A percentile compares a stretch with the other conserved stretches of the same genome.
phyloP scores from a whole-genome alignment of 306 rosid genomes.

The Macrotyloma uniflorum region DNA sequence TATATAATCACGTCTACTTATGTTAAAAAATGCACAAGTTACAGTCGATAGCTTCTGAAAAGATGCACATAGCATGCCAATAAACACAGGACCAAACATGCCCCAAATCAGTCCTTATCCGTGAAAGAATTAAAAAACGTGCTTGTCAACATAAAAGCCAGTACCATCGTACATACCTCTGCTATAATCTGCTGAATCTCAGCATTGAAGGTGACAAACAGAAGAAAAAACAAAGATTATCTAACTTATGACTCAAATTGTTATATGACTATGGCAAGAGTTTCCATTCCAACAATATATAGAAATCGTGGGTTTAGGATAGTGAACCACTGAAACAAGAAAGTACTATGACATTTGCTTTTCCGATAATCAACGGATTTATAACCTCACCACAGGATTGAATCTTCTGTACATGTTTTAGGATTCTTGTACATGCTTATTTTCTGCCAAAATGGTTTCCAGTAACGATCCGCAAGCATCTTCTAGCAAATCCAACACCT shows the following conservation, averaged over 20 bases:
- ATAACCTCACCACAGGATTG: neutral
- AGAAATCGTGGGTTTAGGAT: neutral
- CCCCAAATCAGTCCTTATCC: neutral
- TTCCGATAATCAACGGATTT: neutral
- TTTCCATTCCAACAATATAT: neutral
- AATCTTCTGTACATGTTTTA: conserved; percentile 33
- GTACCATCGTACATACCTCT: neutral
- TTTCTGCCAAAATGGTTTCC: conserved; percentile 72
- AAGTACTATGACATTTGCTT: neutral
- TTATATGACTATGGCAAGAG: neutral
- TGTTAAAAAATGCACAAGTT: too few relatives aligned
- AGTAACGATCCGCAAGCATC: conserved; percentile 89
- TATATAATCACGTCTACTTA: too few relatives aligned
- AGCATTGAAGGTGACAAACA: neutral
- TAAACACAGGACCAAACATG: neutral
- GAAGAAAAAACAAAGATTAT: neutral
- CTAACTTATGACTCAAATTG: conserved; percentile 13
- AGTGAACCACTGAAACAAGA: conserved; percentile 5
- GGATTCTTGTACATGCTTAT: conserved; percentile 53
- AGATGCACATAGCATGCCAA: too few relatives aligned
- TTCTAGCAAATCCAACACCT: conserved; percentile 95
- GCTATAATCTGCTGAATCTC: neutral
- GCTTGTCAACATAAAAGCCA: neutral
- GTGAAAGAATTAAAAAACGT: neutral
- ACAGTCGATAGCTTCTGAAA: too few relatives aligned